Evolutionary conservation across 495 filamentous ascomycete genomes (phyloP), one percentile per base, ranked within the genome.

Genomic region (Hyaloscypha hepaticicola): DNA sequence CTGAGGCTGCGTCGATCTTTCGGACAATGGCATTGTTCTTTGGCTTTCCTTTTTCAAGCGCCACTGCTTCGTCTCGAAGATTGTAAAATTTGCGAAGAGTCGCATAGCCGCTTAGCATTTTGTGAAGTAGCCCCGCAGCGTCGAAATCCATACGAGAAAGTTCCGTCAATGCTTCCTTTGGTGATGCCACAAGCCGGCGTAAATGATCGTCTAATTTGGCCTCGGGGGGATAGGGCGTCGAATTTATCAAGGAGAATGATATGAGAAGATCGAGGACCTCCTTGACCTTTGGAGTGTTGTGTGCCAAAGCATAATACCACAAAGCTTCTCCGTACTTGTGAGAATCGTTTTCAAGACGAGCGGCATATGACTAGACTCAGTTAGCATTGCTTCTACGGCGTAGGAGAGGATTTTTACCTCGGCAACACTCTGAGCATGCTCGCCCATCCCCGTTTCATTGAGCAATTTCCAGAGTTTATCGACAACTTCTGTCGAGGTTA

Each of bases 21-120:
- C 88, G 79, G 3, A 83, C 78, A 28, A 83, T 66, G 19, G 80
- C 77, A 60, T 78, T 77, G 14, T 27, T 57, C 33, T 56, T 38
- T 3, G 67, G 25, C 24, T 57, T 74, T n/a, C 79, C 78, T 11
- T 77, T 70, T 55, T 59, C 9, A 14, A 33, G 59, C 24, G 69
- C 66, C 1, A 84, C 63, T 12, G 83, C 81, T 65, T 88, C 82
- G 66, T 97, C 93, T 53, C 93, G 86, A 45, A 91, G 83, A 67
- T 93, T 88, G 74, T 96, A 97, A 77, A 93, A 96, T 66, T 87
- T 87, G 19, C 93, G 86, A 6, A 97, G 79, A 0, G 89, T 93
- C 34, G 92, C 93, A 69, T 96, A 97, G 34, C 93, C 93, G 72
- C 88, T 92, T n/a, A 96, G 83, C 72, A 91, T 87, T 64, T 85